Conservation (phyloP, 371 early-diverging fungal species). For the Circinella minor region DNA sequence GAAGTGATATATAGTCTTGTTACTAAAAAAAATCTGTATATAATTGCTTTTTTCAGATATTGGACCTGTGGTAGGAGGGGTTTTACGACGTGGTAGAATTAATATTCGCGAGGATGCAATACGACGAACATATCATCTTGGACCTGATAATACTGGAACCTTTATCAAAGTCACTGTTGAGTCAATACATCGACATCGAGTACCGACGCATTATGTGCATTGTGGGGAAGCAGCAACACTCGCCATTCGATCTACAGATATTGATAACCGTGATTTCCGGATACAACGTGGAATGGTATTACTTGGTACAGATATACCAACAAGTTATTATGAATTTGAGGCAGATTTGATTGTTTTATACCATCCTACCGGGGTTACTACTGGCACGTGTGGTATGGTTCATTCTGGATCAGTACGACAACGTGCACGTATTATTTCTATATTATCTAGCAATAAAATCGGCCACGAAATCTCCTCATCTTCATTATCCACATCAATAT, state of each 20-base stretch:
- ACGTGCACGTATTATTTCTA: conserved; percentile 63
- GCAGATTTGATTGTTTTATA: conserved; percentile 87
- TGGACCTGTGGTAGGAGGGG: conserved; percentile 61
- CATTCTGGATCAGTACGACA: conserved; percentile 90
- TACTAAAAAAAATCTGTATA: conserved; percentile 25
- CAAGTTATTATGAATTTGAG: conserved; percentile 78
- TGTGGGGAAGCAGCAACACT: conserved; percentile 88
- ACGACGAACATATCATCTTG: conserved; percentile 47
- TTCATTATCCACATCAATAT: not conserved
- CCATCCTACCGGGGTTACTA: conserved; percentile 65
- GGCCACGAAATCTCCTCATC: not conserved
- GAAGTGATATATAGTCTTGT: not conserved
- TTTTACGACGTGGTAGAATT: conserved; percentile 56
- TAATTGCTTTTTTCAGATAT: conserved; percentile 47
- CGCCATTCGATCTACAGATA: conserved; percentile 63
- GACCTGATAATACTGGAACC: conserved; percentile 58
- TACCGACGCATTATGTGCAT: conserved; percentile 69
- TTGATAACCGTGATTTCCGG: conserved; percentile 40
- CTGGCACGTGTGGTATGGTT: conserved; percentile 89
- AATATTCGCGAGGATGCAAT: conserved; percentile 25
- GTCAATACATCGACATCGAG: conserved; percentile 88
- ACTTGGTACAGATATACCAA: conserved; percentile 51
- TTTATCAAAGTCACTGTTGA: conserved; percentile 64
- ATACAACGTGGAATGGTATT: conserved; percentile 90
- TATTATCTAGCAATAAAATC: conserved; percentile 16